phyloP scores from a whole-genome alignment of 1,284 basidiomycete species.

The Lignosus rhinocerotis region DNA sequence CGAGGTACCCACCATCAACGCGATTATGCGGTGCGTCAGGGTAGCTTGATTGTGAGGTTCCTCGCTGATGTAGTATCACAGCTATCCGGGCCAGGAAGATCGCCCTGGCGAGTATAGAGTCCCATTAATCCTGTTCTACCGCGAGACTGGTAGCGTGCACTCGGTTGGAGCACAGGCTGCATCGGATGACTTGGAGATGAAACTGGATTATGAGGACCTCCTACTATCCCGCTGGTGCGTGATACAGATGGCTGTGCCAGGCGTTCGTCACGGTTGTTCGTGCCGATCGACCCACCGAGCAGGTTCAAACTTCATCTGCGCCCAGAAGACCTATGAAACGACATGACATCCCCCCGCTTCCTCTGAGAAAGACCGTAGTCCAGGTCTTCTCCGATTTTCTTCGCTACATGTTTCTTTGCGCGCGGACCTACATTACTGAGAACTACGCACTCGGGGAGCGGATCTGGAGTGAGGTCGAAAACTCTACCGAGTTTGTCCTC shows the following conservation, averaged over 20 bases:
- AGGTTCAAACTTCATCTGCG: conserved; percentile 65
- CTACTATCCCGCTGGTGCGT: conserved; percentile 50
- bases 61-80: too few species aligned
- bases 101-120: too few species aligned
- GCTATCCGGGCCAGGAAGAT: too few species aligned
- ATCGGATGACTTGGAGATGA: conserved; percentile 40
- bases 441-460: conserved; percentile 43
- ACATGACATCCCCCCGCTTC: conserved; percentile 43
- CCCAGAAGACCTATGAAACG: conserved; percentile 34
- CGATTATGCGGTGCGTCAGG: conserved; percentile 47
- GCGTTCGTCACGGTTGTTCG: too few species aligned
- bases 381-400: conserved; percentile 57
- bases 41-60: too few species aligned
- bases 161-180: conserved; percentile 56
- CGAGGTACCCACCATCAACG: conserved; percentile 23
- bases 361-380: conserved; percentile 44
- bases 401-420: conserved; percentile 47
- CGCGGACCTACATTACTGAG: conserved; percentile 47
- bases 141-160: conserved; percentile 41
- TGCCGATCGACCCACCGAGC: background rate
- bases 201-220: conserved; percentile 48
- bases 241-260: too few species aligned
- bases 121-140: conserved; percentile 57
- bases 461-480: conserved; percentile 38
- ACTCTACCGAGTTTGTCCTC: conserved; percentile 37